Evolutionary conservation across 75 land plant species (phyloP), one percentile per base, ranked within the genome.

Genomic region (Selaginella tamariscina): DNA sequence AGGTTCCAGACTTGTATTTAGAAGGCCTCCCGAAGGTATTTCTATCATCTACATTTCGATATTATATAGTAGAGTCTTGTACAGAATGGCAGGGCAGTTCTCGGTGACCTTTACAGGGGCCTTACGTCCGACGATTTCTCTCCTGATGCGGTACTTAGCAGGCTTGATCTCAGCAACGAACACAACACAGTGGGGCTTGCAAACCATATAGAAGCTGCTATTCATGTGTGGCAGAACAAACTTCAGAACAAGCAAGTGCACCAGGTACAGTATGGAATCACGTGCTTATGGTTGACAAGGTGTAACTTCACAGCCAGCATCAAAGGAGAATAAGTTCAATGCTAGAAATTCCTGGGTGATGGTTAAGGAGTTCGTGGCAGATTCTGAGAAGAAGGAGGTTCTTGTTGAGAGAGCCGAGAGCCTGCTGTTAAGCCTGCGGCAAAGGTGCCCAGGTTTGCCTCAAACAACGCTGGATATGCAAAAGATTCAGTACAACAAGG

Each of bases 11-110:
- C 11, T 73, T 63, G 72, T 92, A 92, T 66, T 76, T 79, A 55
- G 95, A 88, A 31, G 65, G 85, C 2, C 83, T 92, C 5, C 94
- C 94, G 13, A 92, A 89, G 95, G 97, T 92, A 74, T n/a, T n/a
- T n/a, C n/a, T n/a, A n/a, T n/a, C n/a, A n/a, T n/a, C n/a, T n/a
- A n/a, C n/a, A n/a, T n/a, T n/a, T n/a, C n/a, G n/a, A n/a, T n/a
- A n/a, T n/a, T n/a, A n/a, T n/a, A n/a, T n/a, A n/a, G n/a, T n/a
- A n/a, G n/a, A n/a, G n/a, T n/a, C 33, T 57, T 27, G 56, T 82
- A 64, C 84, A 94, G 96, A 78, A 87, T 65, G 91, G 82, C n/a
- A 86, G 76, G 71, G 74, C 85, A 56, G 77, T 73, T 77, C 74
- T 94, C 32, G 89, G 91, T 8, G 91, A 82, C 23, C 69, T 94